Percentiles rank a stretch among this genome's conserved stretches.
These are phyloP conservation scores for Tolypocladium nubicola DNA, from an alignment of 2,329 filamentous ascomycete genomes.

Conservation along the genomic window DNA sequence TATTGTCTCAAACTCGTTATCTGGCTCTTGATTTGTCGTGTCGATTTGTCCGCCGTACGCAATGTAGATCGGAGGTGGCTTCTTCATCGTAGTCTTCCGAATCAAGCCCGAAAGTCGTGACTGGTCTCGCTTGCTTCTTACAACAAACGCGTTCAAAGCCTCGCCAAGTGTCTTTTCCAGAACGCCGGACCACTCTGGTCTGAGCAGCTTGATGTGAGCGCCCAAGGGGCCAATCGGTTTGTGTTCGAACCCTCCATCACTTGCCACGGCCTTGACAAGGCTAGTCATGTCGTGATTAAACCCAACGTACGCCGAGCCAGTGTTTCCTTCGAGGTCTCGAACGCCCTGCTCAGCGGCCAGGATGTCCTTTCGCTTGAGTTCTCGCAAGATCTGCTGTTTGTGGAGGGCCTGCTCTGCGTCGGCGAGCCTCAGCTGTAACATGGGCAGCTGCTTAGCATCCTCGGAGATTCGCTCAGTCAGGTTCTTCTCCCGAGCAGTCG, in stretches of 20 bases:
- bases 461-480: conserved; percentile 16
- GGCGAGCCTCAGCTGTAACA: conserved; percentile 20
- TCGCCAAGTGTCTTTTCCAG: conserved; percentile 69
- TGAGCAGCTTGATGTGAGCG: conserved; percentile 60
- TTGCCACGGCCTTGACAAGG: conserved; percentile 57
- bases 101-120: conserved; percentile 57
- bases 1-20: conserved; percentile 62
- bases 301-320: conserved; percentile 49
- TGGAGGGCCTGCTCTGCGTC: conserved; percentile 19
- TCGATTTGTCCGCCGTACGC: conserved; percentile 24
- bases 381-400: conserved; percentile 20
- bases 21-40: conserved; percentile 53
- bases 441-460: conserved; percentile 17
- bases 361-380: conserved; percentile 43
- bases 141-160: conserved; percentile 66
- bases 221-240: conserved; percentile 81
- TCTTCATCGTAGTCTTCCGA: conserved; percentile 45
- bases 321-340: conserved; percentile 41
- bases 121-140: conserved; percentile 67
- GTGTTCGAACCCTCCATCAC: conserved; percentile 56
- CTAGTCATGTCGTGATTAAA: conserved; percentile 53
- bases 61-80: conserved; percentile 25
- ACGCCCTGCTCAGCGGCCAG: conserved; percentile 32
- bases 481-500: conserved; percentile 13
- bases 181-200: conserved; percentile 74